Evolutionary conservation across 2,329 filamentous ascomycete species (phyloP), one percentile per base, ranked within the genome.

Genomic region (Clonostachys solani): DNA sequence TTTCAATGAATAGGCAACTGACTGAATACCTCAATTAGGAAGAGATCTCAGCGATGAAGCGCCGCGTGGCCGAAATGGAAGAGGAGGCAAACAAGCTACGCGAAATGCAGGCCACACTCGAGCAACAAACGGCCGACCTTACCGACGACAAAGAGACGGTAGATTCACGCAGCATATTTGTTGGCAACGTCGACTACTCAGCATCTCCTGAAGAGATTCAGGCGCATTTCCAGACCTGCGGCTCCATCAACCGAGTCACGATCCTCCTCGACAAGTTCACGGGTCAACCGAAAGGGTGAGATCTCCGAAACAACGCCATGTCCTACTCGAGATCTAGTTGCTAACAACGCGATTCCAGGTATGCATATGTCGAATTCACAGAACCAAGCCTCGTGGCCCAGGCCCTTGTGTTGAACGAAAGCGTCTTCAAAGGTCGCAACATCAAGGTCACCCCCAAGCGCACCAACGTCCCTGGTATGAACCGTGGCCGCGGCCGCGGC

Each of bases 251-350:
- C 70, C 87, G 94, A 51, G 94, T 99, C 50, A 99, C 94, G 2
- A 99, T 99, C 56, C 75, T 99, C 57, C 74, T 99, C 57, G 94
- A 99, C 74, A 99, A 99, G 75, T 97, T 96, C 64, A 96, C 92
- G 12, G 94, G 94, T 54, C 92, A 97, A 75, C 94, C 94, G n/a
- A 99, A 99, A 77, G 94, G 94, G 92, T 96, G 75, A 69, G 86
- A 60, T 34, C 42, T 42, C 12, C 16, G 36, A 38, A 12, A 36
- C 8, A 45, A 44, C 12, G 4, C 12, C 35, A 48, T 40, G 23
- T 23, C 23, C 23, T 29, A 9, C 9, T 13, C 13, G 16, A 38
- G 36, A 3, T n/a, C 33, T n/a, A 37, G 13, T 15, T 23, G 40
- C 13, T 40, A 19, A 36, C 43, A 15, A 42, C 16, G 10, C 16